Evolutionary conservation across 257 asterid genomes (phyloP).

Genomic region (Solanum okadae): DNA sequence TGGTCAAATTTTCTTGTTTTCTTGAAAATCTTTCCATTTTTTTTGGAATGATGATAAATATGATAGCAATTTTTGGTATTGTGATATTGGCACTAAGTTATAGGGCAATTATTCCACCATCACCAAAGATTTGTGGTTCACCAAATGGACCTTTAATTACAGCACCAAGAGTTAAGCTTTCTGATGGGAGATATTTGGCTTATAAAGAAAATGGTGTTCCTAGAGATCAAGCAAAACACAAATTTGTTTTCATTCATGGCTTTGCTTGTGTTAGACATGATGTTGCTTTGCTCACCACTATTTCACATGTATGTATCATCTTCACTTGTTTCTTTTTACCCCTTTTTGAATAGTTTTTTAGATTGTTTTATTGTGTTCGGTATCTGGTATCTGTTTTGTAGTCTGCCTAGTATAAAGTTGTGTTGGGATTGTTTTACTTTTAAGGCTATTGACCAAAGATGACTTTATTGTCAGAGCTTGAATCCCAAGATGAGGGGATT

Average conservation of each 20-base stretch:
- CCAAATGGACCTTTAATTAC: constrained; percentile 58
- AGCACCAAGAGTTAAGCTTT: constrained; percentile 64
- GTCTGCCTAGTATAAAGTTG: not conserved
- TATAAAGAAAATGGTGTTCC: constrained; percentile 68
- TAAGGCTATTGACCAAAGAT: not conserved
- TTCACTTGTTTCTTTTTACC: not conserved
- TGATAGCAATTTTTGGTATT: constrained; percentile 38
- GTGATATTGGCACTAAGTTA: constrained; percentile 70
- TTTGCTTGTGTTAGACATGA: constrained; percentile 49
- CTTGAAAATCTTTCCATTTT: not conserved
- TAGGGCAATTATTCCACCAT: constrained; percentile 61
- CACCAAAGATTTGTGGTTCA: constrained; percentile 59
- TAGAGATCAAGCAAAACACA: constrained; percentile 56
- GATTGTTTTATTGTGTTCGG: not conserved
- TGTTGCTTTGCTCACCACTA: constrained; percentile 20
- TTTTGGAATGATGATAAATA: constrained; percentile 49
- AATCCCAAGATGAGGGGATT: not conserved
- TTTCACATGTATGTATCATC: constrained; percentile 36
- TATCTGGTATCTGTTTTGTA: not conserved
- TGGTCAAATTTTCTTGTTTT: not conserved
- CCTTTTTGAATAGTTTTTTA: not conserved
- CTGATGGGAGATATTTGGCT: constrained; percentile 80
- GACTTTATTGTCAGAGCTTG: not conserved
- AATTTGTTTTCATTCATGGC: constrained; percentile 61
- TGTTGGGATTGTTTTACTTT: not conserved